phyloP scores from a whole-genome alignment of 495 filamentous ascomycete species.

The Aspergillus panamensis region DNA sequence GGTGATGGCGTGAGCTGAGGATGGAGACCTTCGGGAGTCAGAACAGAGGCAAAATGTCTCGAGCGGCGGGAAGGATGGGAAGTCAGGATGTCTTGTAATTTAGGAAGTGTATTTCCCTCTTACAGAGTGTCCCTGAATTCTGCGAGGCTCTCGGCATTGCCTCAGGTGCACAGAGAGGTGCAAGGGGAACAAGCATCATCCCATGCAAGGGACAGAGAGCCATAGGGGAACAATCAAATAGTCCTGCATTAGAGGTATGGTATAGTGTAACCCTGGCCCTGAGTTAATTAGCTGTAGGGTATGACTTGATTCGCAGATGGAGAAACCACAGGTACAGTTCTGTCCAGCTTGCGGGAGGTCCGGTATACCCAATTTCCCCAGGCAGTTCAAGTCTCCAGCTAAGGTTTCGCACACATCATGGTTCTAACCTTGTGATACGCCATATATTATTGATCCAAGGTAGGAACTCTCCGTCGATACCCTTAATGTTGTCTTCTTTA shows the following conservation, averaged over 20 bases:
- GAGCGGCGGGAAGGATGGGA: neutral
- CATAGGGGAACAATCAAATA: slow-evolving; percentile 2
- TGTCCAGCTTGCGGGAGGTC: too few relatives aligned
- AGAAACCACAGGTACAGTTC: neutral
- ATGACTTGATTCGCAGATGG: slow-evolving; percentile 1
- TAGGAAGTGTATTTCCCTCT: too few relatives aligned
- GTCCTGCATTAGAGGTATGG: neutral
- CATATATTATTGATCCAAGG: too few relatives aligned
- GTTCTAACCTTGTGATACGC: too few relatives aligned
- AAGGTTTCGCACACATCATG: too few relatives aligned
- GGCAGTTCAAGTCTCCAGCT: too few relatives aligned
- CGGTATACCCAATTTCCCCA: neutral
- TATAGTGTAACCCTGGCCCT: slow-evolving; percentile 1
- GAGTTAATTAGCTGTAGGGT: neutral
- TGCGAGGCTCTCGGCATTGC: neutral
- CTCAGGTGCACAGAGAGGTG: neutral
- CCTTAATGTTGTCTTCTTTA: too few relatives aligned
- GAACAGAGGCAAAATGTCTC: neutral
- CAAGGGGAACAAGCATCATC: neutral
- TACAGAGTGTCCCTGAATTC: neutral
- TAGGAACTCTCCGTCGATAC: too few relatives aligned
- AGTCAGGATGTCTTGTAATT: too few relatives aligned
- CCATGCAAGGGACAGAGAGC: neutral
- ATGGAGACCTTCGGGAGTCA: neutral
- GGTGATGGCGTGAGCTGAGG: neutral